These are phyloP conservation scores for Cotoneaster glaucophyllus DNA, from an alignment of 306 rosid genomes.

Conservation along the genomic window DNA sequence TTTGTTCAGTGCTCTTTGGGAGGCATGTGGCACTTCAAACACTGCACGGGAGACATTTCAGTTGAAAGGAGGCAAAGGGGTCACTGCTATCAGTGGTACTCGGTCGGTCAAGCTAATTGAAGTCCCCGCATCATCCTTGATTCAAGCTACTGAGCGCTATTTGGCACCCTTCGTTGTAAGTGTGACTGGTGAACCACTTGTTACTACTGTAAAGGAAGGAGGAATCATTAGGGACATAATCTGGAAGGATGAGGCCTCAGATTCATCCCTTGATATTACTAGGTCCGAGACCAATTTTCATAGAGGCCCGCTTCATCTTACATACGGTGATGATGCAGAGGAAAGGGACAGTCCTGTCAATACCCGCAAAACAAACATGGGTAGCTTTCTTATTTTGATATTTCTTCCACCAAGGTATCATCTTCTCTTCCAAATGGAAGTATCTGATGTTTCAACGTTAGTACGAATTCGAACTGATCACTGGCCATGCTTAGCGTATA, in stretches of 20 bases:
- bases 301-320: conserved; percentile 68
- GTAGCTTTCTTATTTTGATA: conserved; percentile 63
- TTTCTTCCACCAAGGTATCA: conserved; percentile 96
- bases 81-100: conserved; percentile 82
- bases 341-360: conserved; percentile 34
- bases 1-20: conserved; percentile 85
- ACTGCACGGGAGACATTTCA: conserved; percentile 79
- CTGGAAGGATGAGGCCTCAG: conserved; percentile 46
- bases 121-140: conserved; percentile 51
- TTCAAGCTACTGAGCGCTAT: conserved; percentile 67
- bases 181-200: conserved; percentile 74
- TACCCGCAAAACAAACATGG: conserved; percentile 53
- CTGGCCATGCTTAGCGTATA: conserved; percentile 97
- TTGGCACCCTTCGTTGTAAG: conserved; percentile 70
- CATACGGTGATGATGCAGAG: conserved; percentile 46
- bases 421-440: conserved; percentile 96
- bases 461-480: conserved; percentile 92
- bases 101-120: conserved; percentile 87
- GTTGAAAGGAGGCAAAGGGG: conserved; percentile 81
- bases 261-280: conserved; percentile 33
- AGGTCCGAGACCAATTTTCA: conserved; percentile 25
- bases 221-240: conserved; percentile 60
- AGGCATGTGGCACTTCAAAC: conserved; percentile 75
- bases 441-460: conserved; percentile 71
- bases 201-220: conserved; percentile 52